These are phyloP conservation scores for Neoascochyta sp. DNA, from an alignment of 2,329 filamentous ascomycete species.

Conservation along the genomic window DNA sequence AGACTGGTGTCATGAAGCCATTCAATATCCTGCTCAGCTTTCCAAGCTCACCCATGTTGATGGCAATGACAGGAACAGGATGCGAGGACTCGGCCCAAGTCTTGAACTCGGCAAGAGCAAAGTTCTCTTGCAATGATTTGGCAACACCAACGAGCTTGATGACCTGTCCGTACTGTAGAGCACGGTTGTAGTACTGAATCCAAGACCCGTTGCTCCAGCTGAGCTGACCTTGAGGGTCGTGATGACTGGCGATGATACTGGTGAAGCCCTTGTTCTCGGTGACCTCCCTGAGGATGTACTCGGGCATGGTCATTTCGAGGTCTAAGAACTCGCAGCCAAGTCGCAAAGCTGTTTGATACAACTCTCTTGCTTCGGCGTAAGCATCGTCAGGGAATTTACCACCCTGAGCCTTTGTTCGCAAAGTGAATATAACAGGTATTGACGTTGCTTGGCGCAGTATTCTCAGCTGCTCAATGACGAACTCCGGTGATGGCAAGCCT, in stretches of 20 bases:
- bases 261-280: conserved; percentile 67
- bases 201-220: conserved; percentile 93
- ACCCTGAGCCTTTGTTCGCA: conserved; percentile 81
- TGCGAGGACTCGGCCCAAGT: conserved; percentile 68
- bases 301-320: conserved; percentile 81
- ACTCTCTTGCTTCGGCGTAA: conserved; percentile 63
- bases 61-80: conserved; percentile 79
- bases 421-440: conserved; percentile 85
- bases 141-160: conserved; percentile 92
- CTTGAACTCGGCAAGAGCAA: conserved; percentile 77
- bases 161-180: conserved; percentile 83
- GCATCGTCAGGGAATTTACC: conserved; percentile 80
- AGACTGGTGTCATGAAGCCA: conserved; percentile 89
- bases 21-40: conserved; percentile 90
- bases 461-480: conserved; percentile 76
- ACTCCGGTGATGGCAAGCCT: conserved; percentile 65
- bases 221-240: conserved; percentile 73
- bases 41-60: conserved; percentile 89
- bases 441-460: conserved; percentile 68
- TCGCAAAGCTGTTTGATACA: conserved; percentile 76
- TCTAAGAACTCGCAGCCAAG: conserved; percentile 91
- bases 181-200: conserved; percentile 85
- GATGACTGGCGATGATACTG: conserved; percentile 90
- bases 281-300: conserved; percentile 68
- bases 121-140: conserved; percentile 76